Percentiles rank a stretch among this genome's conserved stretches.
These are phyloP conservation scores for Hypoxylon sp. DNA, from an alignment of 2,329 filamentous ascomycete genomes.

Conservation along the genomic window DNA sequence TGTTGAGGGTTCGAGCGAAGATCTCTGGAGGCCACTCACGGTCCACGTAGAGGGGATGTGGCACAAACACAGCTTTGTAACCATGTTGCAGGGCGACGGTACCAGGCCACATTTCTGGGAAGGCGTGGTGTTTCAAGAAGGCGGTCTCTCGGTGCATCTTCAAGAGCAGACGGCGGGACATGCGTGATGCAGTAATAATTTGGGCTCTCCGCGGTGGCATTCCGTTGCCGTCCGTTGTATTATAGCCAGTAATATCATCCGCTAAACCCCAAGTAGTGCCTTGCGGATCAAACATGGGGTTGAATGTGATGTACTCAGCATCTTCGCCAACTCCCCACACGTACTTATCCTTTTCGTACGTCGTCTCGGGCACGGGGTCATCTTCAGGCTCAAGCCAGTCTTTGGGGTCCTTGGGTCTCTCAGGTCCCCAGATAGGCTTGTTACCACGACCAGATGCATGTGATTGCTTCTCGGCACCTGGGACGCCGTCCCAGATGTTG, in stretches of 20 bases:
- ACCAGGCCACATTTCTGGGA: slow-evolving; percentile 96
- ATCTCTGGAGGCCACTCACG: slow-evolving; percentile 86
- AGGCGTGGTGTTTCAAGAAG: slow-evolving; percentile 87
- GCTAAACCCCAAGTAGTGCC: slow-evolving; percentile 86
- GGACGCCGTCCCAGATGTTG: slow-evolving; percentile 72
- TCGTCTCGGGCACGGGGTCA: slow-evolving; percentile 79
- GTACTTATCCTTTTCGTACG: slow-evolving; percentile 83
- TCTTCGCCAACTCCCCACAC: slow-evolving; percentile 91
- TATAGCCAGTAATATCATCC: slow-evolving; percentile 88
- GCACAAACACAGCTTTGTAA: slow-evolving; percentile 90
- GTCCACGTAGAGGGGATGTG: slow-evolving; percentile 90
- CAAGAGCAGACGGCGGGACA: slow-evolving; percentile 82
- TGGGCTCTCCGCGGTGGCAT: slow-evolving; percentile 81
- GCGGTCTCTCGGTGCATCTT: slow-evolving; percentile 94
- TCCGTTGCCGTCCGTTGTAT: slow-evolving; percentile 70
- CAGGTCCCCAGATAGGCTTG: slow-evolving; percentile 85
- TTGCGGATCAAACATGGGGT: slow-evolving; percentile 90
- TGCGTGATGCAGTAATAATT: slow-evolving; percentile 88
- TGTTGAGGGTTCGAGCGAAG: slow-evolving; percentile 84
- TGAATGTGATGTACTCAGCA: slow-evolving; percentile 91
- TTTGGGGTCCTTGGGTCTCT: slow-evolving; percentile 73
- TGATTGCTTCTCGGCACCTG: slow-evolving; percentile 58
- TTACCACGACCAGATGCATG: slow-evolving; percentile 58
- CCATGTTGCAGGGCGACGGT: slow-evolving; percentile 91
- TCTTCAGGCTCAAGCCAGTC: slow-evolving; percentile 80